Base-by-base conservation (phyloP, 2,329 filamentous ascomycete species). In the Venturia pyrina region DNA sequence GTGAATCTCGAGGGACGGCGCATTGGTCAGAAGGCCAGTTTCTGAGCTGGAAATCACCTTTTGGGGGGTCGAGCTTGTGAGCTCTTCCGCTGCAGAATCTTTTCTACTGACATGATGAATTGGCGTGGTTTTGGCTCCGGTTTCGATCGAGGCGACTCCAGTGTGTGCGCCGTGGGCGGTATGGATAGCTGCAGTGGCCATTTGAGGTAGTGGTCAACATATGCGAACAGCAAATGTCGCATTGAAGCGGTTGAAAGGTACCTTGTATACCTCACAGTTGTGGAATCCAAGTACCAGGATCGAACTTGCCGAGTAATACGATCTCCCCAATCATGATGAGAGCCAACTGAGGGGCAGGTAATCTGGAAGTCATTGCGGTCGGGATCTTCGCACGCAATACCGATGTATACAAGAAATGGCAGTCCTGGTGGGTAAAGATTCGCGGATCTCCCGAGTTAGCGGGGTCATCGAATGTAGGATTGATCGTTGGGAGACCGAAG, bases 391-490 rank as follows among this genome's bases (percentile, higher is more conserved):
- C 28, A 37, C 32, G 28, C 28, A 32, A 59, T 5, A 19, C 0
- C 8, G 32, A 37, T 37, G 32, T 19, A n/a, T 11, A n/a, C 53
- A 59, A n/a, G 53, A 17, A 59, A 37, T 11, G 2, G 32, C 15
- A 59, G 28, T n/a, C 28, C 17, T 37, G 11, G 48, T 21, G 48
- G 53, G 32, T 59, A 59, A 37, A 34, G 53, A 37, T 19, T 59
- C 17, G 53, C 53, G 53, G 53, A 59, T 59, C 53, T 59, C 53
- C 53, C 53, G 53, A n/a, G 46, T 53, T 28, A 40, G 53, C 53
- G 53, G 32, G 53, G 15, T 59, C 28, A 10, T 59, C 6, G 21
- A 53, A 40, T 11, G 37, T 40, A 28, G 28, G 28, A 28, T 28
- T 28, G 4, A 28, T 28, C 28, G 28, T 28, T 28, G 28, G 28